Conservation (phyloP, 1,284 basidiomycete genomes). For the Gomphus sp. region DNA sequence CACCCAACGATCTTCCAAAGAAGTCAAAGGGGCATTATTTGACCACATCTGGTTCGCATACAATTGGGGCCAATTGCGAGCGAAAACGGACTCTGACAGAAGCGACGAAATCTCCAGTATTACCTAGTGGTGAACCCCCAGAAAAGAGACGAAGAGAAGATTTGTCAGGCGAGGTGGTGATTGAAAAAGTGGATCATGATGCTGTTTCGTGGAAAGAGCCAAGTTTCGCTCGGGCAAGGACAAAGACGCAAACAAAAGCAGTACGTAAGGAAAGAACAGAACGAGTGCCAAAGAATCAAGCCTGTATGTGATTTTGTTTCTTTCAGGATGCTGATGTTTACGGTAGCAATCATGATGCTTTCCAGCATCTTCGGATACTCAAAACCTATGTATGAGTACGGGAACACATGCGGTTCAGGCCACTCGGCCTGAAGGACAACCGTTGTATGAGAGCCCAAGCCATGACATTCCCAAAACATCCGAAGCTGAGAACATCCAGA, state of each 20-base stretch:
- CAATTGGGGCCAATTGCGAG: background rate
- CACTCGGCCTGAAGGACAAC: background rate
- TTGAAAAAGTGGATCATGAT: conserved; percentile 6
- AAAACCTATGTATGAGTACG: background rate
- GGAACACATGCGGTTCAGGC: background rate
- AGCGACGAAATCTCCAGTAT: background rate
- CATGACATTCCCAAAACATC: background rate
- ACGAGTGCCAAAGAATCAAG: background rate
- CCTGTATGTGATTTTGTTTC: background rate
- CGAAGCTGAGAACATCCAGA: background rate
- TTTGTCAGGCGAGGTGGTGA: background rate
- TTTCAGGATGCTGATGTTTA: background rate
- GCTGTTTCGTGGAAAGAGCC: conserved; percentile 13
- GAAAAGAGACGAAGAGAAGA: background rate
- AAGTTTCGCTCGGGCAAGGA: conserved; percentile 17
- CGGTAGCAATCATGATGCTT: background rate
- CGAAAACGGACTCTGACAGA: background rate
- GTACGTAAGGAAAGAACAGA: background rate
- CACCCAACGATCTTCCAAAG: background rate
- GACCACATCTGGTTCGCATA: background rate
- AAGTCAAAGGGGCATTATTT: background rate
- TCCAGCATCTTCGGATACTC: background rate
- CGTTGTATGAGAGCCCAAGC: background rate
- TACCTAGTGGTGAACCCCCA: background rate
- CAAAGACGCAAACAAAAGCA: background rate